phyloP scores from a whole-genome alignment of 169 alveolate genomes.

The Miamiensis avidus region DNA sequence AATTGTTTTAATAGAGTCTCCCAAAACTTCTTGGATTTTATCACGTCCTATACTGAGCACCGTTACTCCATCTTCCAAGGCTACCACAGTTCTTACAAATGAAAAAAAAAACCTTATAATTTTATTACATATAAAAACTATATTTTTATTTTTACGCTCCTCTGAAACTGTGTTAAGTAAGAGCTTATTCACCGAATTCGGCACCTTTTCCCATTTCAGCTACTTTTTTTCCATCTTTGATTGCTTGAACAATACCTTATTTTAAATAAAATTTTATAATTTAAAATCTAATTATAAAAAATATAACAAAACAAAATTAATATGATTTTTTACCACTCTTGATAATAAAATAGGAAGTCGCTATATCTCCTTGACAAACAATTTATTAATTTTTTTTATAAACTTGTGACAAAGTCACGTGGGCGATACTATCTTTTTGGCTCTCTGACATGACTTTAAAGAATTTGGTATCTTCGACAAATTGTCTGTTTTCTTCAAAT shows the following conservation, averaged over 20 bases:
- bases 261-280: no score
- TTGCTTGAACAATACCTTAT: slow-evolving; percentile 55
- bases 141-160: slow-evolving; percentile 36
- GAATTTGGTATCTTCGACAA: slow-evolving; percentile 36
- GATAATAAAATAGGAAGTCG: slow-evolving; percentile 42
- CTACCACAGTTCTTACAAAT: slow-evolving; percentile 40
- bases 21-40: slow-evolving; percentile 36
- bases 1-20: slow-evolving; percentile 43
- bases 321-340: slow-evolving; percentile 10
- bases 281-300: no score
- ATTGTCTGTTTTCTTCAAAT: slow-evolving; percentile 38
- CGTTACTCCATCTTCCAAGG: slow-evolving; percentile 48
- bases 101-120: no score
- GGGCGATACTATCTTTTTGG: slow-evolving; percentile 42
- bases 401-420: slow-evolving; percentile 26
- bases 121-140: no score
- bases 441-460: slow-evolving; percentile 37
- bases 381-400: slow-evolving; percentile 38
- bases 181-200: slow-evolving; percentile 60
- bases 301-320: neutral
- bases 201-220: slow-evolving; percentile 52
- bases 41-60: slow-evolving; percentile 47
- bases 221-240: slow-evolving; percentile 36
- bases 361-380: slow-evolving; percentile 51
- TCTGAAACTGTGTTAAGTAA: slow-evolving; percentile 47